These are phyloP conservation scores for Nicotiana attenuata DNA, from an alignment of 257 asterid genomes.

Conservation along the genomic window DNA sequence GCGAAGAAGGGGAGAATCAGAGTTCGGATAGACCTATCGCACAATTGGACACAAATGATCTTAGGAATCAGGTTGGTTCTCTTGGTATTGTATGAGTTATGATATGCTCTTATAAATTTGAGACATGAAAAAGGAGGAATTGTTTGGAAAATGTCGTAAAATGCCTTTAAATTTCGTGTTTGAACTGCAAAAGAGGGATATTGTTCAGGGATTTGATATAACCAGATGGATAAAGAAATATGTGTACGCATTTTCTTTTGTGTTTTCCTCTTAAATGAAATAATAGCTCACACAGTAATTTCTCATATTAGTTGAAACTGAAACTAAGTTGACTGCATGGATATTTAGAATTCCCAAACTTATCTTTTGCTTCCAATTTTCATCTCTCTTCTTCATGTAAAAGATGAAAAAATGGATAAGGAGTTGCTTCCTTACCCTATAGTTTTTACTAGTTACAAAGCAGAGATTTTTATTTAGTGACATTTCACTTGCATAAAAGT, in stretches of 20 bases:
- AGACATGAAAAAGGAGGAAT: background rate
- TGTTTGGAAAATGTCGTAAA: background rate
- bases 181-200: background rate
- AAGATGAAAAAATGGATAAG: background rate
- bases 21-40: conserved; percentile 17
- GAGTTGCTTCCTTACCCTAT: too few relatives aligned
- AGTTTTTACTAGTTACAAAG: background rate
- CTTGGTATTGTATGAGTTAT: background rate
- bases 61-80: conserved; percentile 49
- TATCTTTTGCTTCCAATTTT: background rate
- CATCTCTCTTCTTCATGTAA: background rate
- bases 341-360: background rate
- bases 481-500: background rate
- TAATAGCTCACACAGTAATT: background rate
- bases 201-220: background rate
- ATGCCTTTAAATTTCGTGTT: background rate
- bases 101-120: background rate
- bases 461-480: background rate
- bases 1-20: conserved; percentile 30
- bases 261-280: background rate
- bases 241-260: background rate
- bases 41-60: conserved; percentile 38
- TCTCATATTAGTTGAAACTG: background rate
- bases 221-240: background rate
- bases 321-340: background rate